Evolutionary conservation across 768 basidiomycete species (phyloP).

Genomic region (Hemileccinum rubropunctum): DNA sequence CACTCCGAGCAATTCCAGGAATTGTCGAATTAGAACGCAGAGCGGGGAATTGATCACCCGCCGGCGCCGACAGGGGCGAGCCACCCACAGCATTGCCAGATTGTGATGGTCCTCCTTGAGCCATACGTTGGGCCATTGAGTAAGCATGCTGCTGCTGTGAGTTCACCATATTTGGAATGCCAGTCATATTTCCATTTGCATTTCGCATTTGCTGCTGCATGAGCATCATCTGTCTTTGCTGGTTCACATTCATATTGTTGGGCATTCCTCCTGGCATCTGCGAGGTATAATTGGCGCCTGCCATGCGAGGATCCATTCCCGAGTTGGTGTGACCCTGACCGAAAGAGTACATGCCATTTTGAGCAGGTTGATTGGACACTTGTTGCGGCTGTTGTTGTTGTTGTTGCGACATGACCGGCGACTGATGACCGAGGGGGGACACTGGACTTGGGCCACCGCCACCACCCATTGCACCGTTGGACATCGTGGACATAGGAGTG

Average conservation of each 20-base stretch:
- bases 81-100: conserved; percentile 26
- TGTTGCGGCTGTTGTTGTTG: conserved; percentile 18
- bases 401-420: conserved; percentile 28
- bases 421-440: conserved; percentile 29
- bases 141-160: conserved; percentile 34
- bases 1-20: conserved; percentile 73
- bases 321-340: conserved; percentile 21
- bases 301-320: conserved; percentile 33
- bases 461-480: conserved; percentile 24
- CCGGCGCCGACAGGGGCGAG: conserved; percentile 43
- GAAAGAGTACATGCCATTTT: conserved; percentile 34
- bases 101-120: conserved; percentile 40
- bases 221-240: conserved; percentile 47
- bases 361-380: conserved; percentile 25
- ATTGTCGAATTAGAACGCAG: conserved; percentile 60
- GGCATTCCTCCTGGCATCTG: conserved; percentile 31
- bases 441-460: conserved; percentile 28
- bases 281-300: conserved; percentile 24
- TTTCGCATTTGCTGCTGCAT: conserved; percentile 37
- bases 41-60: conserved; percentile 44
- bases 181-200: conserved; percentile 24
- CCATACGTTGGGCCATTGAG: conserved; percentile 42
- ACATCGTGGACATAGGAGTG: conserved; percentile 22
- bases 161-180: conserved; percentile 30
- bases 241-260: conserved; percentile 28